phyloP scores from a whole-genome alignment of 176 grass and related monocot species.

The Oryza australiensis region DNA sequence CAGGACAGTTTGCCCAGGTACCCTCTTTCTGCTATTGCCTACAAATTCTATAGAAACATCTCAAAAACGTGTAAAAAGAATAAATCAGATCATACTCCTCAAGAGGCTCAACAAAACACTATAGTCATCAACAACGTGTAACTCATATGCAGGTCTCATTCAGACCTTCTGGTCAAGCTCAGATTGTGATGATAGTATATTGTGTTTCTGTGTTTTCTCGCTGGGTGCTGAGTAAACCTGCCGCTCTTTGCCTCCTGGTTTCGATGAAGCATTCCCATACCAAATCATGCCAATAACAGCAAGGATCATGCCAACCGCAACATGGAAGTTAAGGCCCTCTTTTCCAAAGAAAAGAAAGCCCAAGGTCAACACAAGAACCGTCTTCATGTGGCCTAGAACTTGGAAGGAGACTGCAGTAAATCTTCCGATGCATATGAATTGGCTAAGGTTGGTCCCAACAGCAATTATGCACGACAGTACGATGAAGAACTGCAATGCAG shows the following conservation, averaged over 20 bases:
- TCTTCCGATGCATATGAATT: slow-evolving; percentile 35
- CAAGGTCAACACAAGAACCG: not conserved
- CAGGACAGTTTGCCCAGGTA: not conserved
- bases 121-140: not conserved
- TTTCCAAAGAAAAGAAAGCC: slow-evolving; percentile 15
- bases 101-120: not conserved
- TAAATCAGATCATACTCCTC: not conserved
- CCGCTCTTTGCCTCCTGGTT: slow-evolving; percentile 20
- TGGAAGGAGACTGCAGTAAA: slow-evolving; percentile 15
- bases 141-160: not conserved
- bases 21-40: not conserved
- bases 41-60: not conserved
- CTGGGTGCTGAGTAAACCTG: not conserved
- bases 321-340: slow-evolving; percentile 30
- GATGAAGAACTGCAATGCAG: not conserved
- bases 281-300: slow-evolving; percentile 35
- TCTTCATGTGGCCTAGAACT: slow-evolving; percentile 2
- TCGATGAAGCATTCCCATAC: slow-evolving; percentile 22
- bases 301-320: slow-evolving; percentile 16
- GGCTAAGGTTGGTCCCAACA: slow-evolving; percentile 29
- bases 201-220: not conserved
- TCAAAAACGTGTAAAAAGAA: not conserved
- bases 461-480: not conserved
- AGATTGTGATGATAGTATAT: not conserved
- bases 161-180: not conserved